A percentile compares a stretch with the other conserved stretches of the same genome.
These are phyloP conservation scores for Mollisia scopiformis DNA, from an alignment of 2,329 filamentous ascomycete species.

Conservation along the genomic window DNA sequence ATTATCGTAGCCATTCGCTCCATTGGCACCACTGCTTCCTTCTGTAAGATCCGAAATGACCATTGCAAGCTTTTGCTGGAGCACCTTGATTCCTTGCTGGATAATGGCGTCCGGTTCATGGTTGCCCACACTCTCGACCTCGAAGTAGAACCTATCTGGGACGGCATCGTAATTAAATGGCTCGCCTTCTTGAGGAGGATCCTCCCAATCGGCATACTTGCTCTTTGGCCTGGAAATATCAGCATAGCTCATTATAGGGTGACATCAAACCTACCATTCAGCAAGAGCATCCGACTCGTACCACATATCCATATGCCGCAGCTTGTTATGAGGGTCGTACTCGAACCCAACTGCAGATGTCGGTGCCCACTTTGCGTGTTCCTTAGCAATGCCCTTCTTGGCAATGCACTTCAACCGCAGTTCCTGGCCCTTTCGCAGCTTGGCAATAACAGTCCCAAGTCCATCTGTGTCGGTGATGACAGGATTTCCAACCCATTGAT, in stretches of 20 bases:
- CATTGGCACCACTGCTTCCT: conserved; percentile 57
- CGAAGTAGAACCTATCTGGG: conserved; percentile 86
- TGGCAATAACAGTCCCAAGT: conserved; percentile 84
- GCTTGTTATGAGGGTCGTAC: conserved; percentile 96
- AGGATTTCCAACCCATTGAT: conserved; percentile 76
- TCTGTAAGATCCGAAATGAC: conserved; percentile 70
- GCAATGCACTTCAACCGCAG: conserved; percentile 89
- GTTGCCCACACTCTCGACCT: conserved; percentile 86
- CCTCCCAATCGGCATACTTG: conserved; percentile 79
- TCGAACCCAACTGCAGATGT: conserved; percentile 93
- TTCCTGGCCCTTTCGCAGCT: conserved; percentile 88
- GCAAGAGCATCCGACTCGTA: conserved; percentile 81
- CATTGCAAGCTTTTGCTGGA: conserved; percentile 87
- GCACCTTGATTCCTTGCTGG: conserved; percentile 81
- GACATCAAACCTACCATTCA: conserved; percentile 73
- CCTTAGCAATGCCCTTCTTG: conserved; percentile 98
- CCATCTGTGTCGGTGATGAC: conserved; percentile 83
- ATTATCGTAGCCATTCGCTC: conserved; percentile 49
- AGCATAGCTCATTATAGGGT: neutral
- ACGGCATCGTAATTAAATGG: conserved; percentile 89
- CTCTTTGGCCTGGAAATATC: conserved; percentile 69
- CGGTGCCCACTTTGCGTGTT: conserved; percentile 97
- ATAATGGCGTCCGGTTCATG: conserved; percentile 90
- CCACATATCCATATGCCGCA: conserved; percentile 92
- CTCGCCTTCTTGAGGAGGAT: conserved; percentile 78